Percentiles rank a stretch among this genome's conserved stretches.
Evolutionary conservation across 352 stramenopile species (phyloP).

Genomic region (Phytophthora pisi): DNA sequence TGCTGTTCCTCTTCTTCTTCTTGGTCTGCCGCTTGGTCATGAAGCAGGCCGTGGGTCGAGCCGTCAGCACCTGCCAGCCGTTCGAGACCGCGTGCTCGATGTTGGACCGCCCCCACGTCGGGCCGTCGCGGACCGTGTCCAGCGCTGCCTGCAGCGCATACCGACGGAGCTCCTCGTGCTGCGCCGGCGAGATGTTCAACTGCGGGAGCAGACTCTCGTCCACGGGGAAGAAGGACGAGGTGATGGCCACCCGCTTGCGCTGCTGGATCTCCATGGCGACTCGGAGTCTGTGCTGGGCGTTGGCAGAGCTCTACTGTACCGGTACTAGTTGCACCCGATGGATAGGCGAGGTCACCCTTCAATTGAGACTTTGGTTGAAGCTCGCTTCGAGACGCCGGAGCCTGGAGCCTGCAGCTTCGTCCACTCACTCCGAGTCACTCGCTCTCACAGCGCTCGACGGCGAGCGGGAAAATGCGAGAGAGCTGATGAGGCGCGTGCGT

Average conservation of each 20-base stretch:
- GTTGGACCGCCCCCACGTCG: constrained; percentile 70
- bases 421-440: not conserved
- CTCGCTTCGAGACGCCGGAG: too few relatives aligned
- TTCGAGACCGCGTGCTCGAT: constrained; percentile 44
- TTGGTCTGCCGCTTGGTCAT: constrained; percentile 59
- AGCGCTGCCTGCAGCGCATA: constrained; percentile 60
- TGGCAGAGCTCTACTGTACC: too few relatives aligned
- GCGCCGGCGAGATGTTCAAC: constrained; percentile 49
- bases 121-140: constrained; percentile 60
- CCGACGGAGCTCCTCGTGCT: constrained; percentile 68
- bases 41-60: constrained; percentile 52
- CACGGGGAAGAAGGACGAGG: constrained; percentile 60
- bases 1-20: constrained; percentile 28
- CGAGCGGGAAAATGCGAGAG: constrained; percentile 30
- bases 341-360: constrained; percentile 1
- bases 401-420: too few relatives aligned
- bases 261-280: constrained; percentile 36
- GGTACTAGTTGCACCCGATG: too few relatives aligned
- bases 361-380: constrained; percentile 6
- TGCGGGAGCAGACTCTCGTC: constrained; percentile 54
- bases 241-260: constrained; percentile 42
- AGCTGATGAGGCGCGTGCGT: constrained; percentile 10
- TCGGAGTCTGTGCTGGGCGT: not conserved
- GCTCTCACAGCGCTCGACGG: constrained; percentile 1
- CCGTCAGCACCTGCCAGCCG: constrained; percentile 64